These are phyloP conservation scores for Hyphopichia khmerensis DNA, from an alignment of 1,139 yeast species.

Conservation along the genomic window DNA sequence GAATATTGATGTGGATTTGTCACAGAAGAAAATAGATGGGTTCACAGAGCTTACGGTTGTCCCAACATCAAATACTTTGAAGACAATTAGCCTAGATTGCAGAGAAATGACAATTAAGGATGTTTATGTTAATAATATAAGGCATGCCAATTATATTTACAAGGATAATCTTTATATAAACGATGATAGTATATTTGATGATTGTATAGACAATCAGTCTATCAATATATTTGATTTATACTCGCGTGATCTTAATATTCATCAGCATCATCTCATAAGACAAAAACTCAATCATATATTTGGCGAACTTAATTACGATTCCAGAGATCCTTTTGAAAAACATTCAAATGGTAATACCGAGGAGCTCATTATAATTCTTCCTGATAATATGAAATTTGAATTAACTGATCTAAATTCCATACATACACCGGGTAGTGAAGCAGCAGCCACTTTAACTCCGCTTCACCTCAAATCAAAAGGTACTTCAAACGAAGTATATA, in stretches of 20 bases:
- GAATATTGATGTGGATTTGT: conserved; percentile 63
- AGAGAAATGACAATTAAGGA: conserved; percentile 69
- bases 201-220: conserved; percentile 16
- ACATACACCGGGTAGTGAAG: conserved; percentile 45
- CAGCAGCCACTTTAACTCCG: conserved; percentile 34
- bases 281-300: conserved; percentile 63
- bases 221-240: conserved; percentile 43
- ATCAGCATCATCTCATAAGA: conserved; percentile 65
- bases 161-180: conserved; percentile 40
- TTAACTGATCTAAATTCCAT: conserved; percentile 53
- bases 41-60: conserved; percentile 78
- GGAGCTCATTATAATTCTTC: conserved; percentile 69
- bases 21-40: conserved; percentile 57
- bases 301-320: conserved; percentile 47
- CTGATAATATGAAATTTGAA: conserved; percentile 65
- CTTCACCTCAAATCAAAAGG: conserved; percentile 34
- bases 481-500: conserved; percentile 46
- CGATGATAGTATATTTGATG: conserved; percentile 29
- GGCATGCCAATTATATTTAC: conserved; percentile 35
- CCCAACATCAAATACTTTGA: conserved; percentile 63
- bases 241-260: conserved; percentile 42
- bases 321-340: conserved; percentile 17
- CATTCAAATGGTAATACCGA: conserved; percentile 52
- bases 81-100: conserved; percentile 70
- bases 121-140: conserved; percentile 56